Percentiles rank a stretch among this genome's conserved stretches.
phyloP scores from a whole-genome alignment of 192 early-diverging fungal genomes.

The Chytriomyces sp. region DNA sequence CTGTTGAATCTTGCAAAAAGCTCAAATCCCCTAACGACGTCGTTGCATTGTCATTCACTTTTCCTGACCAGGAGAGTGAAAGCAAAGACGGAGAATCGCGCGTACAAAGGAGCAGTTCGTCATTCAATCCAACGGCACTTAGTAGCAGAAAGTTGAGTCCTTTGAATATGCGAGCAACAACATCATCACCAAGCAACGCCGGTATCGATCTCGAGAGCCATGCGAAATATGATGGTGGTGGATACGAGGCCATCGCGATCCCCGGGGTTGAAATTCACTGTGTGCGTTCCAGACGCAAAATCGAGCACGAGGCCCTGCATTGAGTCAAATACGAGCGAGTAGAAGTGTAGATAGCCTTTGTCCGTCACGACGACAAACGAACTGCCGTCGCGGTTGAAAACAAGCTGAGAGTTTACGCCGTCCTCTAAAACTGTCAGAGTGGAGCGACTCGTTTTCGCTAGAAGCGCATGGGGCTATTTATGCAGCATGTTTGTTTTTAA shows the following conservation, averaged over 20 bases:
- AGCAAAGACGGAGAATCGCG: slow-evolving; percentile 69
- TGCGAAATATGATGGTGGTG: slow-evolving; percentile 53
- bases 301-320: slow-evolving; percentile 53
- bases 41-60: slow-evolving; percentile 61
- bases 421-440: slow-evolving; percentile 67
- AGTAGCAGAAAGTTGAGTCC: background rate
- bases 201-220: slow-evolving; percentile 78
- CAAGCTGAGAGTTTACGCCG: slow-evolving; percentile 68
- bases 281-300: slow-evolving; percentile 62
- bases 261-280: slow-evolving; percentile 67
- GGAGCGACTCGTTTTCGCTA: slow-evolving; percentile 66
- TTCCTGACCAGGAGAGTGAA: slow-evolving; percentile 71
- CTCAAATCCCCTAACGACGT: slow-evolving; percentile 51
- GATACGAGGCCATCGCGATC: slow-evolving; percentile 62
- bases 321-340: slow-evolving; percentile 49
- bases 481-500: background rate
- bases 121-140: slow-evolving; percentile 66
- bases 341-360: slow-evolving; percentile 69
- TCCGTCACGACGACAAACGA: slow-evolving; percentile 54
- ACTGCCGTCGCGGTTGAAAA: slow-evolving; percentile 75
- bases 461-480: slow-evolving; percentile 63
- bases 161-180: background rate
- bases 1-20: slow-evolving; percentile 49
- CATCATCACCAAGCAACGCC: slow-evolving; percentile 61
- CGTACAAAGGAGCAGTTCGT: slow-evolving; percentile 71